Base-by-base conservation (phyloP, 148 eudicot genomes). In the Limonium bicolor region DNA sequence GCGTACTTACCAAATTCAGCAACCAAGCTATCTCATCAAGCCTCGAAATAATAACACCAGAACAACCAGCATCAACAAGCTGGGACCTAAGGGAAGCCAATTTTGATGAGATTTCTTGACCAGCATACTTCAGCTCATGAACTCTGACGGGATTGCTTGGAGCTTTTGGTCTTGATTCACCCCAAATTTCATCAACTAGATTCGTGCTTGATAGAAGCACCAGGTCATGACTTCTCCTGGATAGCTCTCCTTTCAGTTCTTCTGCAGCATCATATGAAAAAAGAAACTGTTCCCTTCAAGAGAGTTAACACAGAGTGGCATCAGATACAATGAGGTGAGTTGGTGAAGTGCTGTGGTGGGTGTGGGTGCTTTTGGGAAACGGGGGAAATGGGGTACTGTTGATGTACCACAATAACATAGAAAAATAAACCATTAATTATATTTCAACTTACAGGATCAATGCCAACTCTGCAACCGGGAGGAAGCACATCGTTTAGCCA, bases 1-100 rank as follows among this genome's bases (percentile, higher is more conserved):
- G 36, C 37, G 18, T 20, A 51, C 53, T 42, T 69, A 90, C 99
- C 88, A 92, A 69, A 69, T 92, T 92, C 49, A 92, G 69, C 46
- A 92, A 57, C 99, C 99, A 92, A 4, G 95, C 93, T 51, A 92
- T 60, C 61, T 92, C 99, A 48, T 92, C 99, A 58, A 92, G 99
- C 88, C 68, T 64, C 18, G 88, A 72, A 61, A 85, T 62, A 48
- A 85, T 71, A 56, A 92, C 73, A 15, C 88, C 84, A 48, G 93
- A 66, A 39, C 86, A 62, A 46, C 80, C 86, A 55, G 66, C 80
- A 63, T 60, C 55, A 36, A 49, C 52, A 32, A 92, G 65, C 53
- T 85, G 85, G 46, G 82, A 73, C 58, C 95, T 71, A 63, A 92
- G 67, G 48, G 71, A 75, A 53, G 80, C 60, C 47, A 92, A 65